Base-by-base conservation (phyloP, 352 stramenopile species). In the Globisporangium carolinianum region DNA sequence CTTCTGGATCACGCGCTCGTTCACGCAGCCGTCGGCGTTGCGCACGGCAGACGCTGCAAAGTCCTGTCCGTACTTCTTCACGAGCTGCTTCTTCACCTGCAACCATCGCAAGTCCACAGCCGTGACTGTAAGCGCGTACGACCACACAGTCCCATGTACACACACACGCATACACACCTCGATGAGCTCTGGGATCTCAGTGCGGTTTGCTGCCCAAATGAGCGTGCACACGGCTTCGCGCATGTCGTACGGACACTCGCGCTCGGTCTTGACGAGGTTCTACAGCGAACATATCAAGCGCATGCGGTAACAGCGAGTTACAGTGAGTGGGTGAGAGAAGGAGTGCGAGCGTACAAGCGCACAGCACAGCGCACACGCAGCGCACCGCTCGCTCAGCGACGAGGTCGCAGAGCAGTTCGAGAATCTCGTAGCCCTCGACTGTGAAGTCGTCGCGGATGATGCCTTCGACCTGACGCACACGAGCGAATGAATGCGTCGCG, bases 381-480 rank as follows among this genome's bases (percentile, higher is more conserved):
- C 76, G 51, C 58, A 91, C 82, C 61, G 94, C 90, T 53, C 96
- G 83, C 69, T 98, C 94, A 15, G 79, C 80, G 12, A 98, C 57
- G 4, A 98, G 68, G 57, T 98, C 92, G 63, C 94, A 98, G 50
- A 97, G 70, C 12, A 98, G 71, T 62, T 94, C 84, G 36, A 98
- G 68, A 63, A 98, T 97, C 66, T 98, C 94, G 67, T 98, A 98
- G 5, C 92, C 95, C 72, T 98, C 94, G 37, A 98, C 87, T 11
- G 91, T 95, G 62, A 97, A 96, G 66, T 98, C 96, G 48, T 98
- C 93, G 11, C 92, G 86, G 66, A 98, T 98, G 32, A 98, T 91
- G 9, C 85, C 83, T 72, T 95, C 85, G 41, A 95, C 84, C 84
- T 94, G 24, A 24, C 24, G 2, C 24, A 24, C 24, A 24, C 24